Evolutionary conservation across 2,329 filamentous ascomycete species (phyloP).

Genomic region (Pyricularia grisea): DNA sequence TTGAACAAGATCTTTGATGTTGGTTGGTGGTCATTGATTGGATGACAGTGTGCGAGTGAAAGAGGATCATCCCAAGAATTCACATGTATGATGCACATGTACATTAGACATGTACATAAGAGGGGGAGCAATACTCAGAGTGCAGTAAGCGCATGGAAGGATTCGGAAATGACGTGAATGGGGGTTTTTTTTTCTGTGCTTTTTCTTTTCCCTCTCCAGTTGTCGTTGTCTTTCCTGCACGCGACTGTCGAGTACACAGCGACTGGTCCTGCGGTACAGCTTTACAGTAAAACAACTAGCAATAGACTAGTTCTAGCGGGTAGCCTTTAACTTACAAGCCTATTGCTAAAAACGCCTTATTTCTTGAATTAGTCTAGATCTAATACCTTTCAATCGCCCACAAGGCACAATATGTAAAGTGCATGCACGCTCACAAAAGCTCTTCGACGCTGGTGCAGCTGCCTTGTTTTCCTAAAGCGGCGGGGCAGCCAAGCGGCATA

Average conservation of each 20-base stretch:
- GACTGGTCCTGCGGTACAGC: background rate
- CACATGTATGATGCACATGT: background rate
- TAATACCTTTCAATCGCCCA: background rate
- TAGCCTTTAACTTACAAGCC: background rate
- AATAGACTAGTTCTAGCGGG: background rate
- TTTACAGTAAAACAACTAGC: background rate
- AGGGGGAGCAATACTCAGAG: background rate
- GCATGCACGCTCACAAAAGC: background rate
- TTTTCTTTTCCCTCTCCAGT: background rate
- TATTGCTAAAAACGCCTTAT: background rate
- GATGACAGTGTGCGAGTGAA: background rate
- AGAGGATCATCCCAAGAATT: background rate
- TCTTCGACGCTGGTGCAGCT: background rate
- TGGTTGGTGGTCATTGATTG: background rate
- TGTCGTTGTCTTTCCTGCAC: background rate
- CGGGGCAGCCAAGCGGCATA: background rate
- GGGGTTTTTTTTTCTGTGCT: background rate
- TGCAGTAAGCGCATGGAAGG: background rate
- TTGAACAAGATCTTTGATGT: background rate
- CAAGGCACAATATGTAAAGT: background rate
- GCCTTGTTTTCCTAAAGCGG: background rate
- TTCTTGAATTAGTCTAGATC: no score
- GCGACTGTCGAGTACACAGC: background rate
- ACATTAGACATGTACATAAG: background rate
- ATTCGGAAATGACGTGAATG: background rate